Evolutionary conservation across 257 asterid species (phyloP), one percentile per base, ranked within the genome.

Genomic region (Solanum etuberosum): DNA sequence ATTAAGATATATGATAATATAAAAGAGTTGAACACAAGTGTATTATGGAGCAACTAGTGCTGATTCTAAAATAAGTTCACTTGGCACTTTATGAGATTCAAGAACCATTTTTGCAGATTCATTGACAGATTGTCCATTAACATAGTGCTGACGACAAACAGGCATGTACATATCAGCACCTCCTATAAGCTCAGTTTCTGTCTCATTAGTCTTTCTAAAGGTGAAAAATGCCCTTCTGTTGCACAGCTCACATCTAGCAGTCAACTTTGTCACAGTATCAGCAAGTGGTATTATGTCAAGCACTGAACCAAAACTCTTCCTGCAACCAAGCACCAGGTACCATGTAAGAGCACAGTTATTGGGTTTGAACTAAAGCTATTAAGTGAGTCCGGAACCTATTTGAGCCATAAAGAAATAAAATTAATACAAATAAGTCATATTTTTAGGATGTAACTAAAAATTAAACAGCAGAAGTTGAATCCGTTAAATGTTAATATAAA

Each of bases 111-210:
- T 85, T 68, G 78, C 84, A 72, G 80, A 82, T 78, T 86, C 91
- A 20, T 57, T 72, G 10, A 78, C 87, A 31, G 46, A 86, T 57
- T 89, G 92, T 38, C 89, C 91, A 10, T 77, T 90, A 32, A 86
- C 90, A 72, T 93, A 96, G 88, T 95, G 99, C 70, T 88, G 93
- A 46, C 98, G 95, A 21, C 99, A 96, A 72, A 96, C 99, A 1
- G 99, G 99, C 98, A 96, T 95, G 92, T 95, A 96, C 14, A 95
- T 86, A 90, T 96, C 95, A 25, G 96, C 91, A 23, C 99, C 99
- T 3, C 96, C 99, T 13, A 96, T 90, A n/a, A 95, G 96, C 91
- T 96, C 98, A 1, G 93, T 93, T 82, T 88, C 86, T 15, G 86
- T 90, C 34, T 92, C 94, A 3, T 85, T 86, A 3, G 92, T 94